Conservation (phyloP, 2,329 filamentous ascomycete genomes). For the Alternaria alternata region DNA sequence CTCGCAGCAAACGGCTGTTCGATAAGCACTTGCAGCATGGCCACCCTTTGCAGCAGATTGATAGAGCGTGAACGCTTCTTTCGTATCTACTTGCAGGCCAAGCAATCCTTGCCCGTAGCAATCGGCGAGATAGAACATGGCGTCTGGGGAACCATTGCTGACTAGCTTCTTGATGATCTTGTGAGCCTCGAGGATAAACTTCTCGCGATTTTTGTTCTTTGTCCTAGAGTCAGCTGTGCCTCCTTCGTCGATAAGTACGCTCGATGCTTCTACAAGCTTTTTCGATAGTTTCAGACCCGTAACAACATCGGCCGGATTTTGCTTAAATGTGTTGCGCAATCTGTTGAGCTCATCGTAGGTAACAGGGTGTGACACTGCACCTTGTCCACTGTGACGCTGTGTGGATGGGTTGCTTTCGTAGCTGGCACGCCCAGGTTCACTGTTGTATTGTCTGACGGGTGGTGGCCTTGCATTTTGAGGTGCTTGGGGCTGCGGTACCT, state of each 20-base stretch:
- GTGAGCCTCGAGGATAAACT: conserved; percentile 83
- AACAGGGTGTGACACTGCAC: conserved; percentile 62
- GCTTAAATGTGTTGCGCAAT: conserved; percentile 72
- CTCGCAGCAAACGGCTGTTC: conserved; percentile 96
- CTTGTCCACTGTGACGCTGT: conserved; percentile 33
- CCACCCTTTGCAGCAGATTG: conserved; percentile 91
- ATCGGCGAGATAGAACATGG: conserved; percentile 94
- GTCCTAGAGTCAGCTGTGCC: conserved; percentile 73
- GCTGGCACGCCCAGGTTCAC: conserved; percentile 50
- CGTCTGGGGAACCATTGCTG: conserved; percentile 75
- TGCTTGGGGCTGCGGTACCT: conserved; percentile 34
- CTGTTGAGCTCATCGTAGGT: conserved; percentile 80
- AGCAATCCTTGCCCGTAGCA: conserved; percentile 83
- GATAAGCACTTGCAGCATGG: conserved; percentile 86
- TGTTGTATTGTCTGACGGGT: conserved; percentile 63
- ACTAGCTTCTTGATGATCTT: conserved; percentile 92
- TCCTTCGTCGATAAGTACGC: conserved; percentile 78
- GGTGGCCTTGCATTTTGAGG: conserved; percentile 53
- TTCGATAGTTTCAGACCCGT: conserved; percentile 79
- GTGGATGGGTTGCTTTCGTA: conserved; percentile 34
- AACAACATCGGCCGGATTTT: conserved; percentile 74
- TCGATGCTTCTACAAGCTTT: conserved; percentile 84
- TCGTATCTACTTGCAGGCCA: conserved; percentile 81
- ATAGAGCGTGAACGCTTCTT: conserved; percentile 92
- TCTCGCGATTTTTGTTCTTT: conserved; percentile 73